phyloP scores from a whole-genome alignment of 768 basidiomycete genomes.

The Russula sp. region DNA sequence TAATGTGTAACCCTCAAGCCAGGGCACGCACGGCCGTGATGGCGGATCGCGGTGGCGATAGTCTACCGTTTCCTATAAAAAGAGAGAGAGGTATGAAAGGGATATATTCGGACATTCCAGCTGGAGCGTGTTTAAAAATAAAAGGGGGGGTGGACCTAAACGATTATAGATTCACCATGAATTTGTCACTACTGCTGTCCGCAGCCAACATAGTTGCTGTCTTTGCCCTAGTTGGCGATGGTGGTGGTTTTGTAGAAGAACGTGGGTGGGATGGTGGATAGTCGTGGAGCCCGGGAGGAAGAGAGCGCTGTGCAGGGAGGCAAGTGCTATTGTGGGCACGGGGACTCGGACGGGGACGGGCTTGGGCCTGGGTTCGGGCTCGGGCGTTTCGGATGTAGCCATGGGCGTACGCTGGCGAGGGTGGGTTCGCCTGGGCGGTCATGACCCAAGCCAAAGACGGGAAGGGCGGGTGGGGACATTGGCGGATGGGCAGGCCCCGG shows the following conservation, averaged over 20 bases:
- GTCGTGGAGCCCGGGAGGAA: neutral
- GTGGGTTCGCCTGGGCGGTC: slow-evolving; percentile 20
- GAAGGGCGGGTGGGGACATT: slow-evolving; percentile 18
- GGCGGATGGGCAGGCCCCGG: neutral
- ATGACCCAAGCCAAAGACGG: slow-evolving; percentile 26
- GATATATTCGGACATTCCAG: neutral
- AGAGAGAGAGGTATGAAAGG: neutral
- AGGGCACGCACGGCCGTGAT: slow-evolving; percentile 10
- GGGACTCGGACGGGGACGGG: too few relatives aligned
- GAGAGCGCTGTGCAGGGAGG: neutral
- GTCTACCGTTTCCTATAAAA: slow-evolving; percentile 20
- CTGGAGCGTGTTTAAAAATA: neutral
- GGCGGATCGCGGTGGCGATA: slow-evolving; percentile 18
- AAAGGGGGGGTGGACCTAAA: neutral
- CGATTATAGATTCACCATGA: slow-evolving; percentile 16
- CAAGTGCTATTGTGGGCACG: neutral
- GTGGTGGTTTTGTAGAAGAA: neutral
- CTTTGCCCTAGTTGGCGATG: neutral
- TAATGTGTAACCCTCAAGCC: slow-evolving; percentile 9
- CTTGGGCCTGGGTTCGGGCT: neutral
- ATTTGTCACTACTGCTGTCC: neutral
- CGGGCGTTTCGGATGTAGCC: slow-evolving; percentile 20
- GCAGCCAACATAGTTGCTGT: neutral
- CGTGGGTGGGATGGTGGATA: neutral
- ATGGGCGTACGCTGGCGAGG: neutral